Evolutionary conservation across 73 alveolate genomes (phyloP), one percentile per base, ranked within the genome.

Genomic region (Tetrahymena thermophila): DNA sequence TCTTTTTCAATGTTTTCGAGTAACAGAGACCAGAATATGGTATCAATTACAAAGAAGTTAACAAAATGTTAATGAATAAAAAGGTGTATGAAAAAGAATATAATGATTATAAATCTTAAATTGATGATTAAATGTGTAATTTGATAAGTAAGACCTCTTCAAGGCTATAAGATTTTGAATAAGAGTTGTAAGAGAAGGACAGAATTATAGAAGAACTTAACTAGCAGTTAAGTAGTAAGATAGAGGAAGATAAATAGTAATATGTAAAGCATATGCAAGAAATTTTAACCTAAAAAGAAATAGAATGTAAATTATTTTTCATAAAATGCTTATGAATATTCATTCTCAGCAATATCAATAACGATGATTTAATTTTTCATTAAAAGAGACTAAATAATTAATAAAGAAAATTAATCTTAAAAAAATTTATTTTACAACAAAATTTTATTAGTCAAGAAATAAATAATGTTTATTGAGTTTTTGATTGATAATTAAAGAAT

Each of bases 1-100:
- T 17, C 85, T 85, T 95, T 56, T 58, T 71, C 55, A 94, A 95
- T 43, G 97, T 95, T 10, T 95, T 95, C 89, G 97, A 95, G 44
- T 85, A 95, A 21, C 55, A 95, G 31, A 85, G 94, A 43, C 95
- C 95, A 10, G 93, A 94, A 89, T 95, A 56, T 85, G 95, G 95
- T 25, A 95, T 95, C 34, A n/a, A 93, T 25, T 95, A 95, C 93
- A 95, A 94, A 58, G 95, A 95, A 28, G 89, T 95, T 17, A 95
- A 95, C 93, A 85, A 95, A 93, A 25, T 95, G 84, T 50, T 95
- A 14, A 95, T 95, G 97, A 84, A 56, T 25, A 95, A 94, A 23
- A 95, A 95, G 83, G 97, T 94, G 28, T 95, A 95, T 38, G 97
- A 95, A 56, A 95, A 94, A 50, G 97, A 95, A 35, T 95, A 85